Percentiles rank a stretch among this genome's conserved stretches.
Evolutionary conservation across 768 basidiomycete species (phyloP).

Genomic region (Pleurotus tuber-regium): DNA sequence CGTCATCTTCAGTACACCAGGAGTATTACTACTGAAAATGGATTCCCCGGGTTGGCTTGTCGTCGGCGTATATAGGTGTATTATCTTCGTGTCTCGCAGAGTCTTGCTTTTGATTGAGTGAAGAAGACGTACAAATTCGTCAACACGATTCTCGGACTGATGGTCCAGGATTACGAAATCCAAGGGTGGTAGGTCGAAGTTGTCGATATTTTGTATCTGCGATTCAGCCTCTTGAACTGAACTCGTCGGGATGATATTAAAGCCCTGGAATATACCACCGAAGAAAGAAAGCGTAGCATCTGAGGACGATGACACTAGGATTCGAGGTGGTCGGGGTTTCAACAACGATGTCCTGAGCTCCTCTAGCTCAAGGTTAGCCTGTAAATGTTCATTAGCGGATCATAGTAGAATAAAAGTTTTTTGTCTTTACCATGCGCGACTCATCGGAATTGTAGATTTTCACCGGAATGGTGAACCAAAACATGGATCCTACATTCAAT

Average conservation of each 20-base stretch:
- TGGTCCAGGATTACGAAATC: constrained; percentile 71
- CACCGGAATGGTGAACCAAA: constrained; percentile 75
- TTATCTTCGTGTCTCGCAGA: constrained; percentile 56
- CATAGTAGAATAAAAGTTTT: neutral
- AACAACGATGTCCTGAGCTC: constrained; percentile 45
- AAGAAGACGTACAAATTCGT: constrained; percentile 52
- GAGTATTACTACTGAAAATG: constrained; percentile 47
- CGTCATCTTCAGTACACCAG: constrained; percentile 64
- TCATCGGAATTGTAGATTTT: constrained; percentile 55
- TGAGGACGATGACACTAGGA: constrained; percentile 60
- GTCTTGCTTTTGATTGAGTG: constrained; percentile 33
- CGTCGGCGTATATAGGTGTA: constrained; percentile 73
- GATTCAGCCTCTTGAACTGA: constrained; percentile 45
- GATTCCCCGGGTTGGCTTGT: constrained; percentile 53
- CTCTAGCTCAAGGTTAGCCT: constrained; percentile 49
- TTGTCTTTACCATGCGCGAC: constrained; percentile 45
- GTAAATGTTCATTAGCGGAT: constrained; percentile 5
- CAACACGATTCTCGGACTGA: constrained; percentile 56
- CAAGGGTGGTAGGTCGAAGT: constrained; percentile 29
- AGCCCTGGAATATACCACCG: constrained; percentile 53
- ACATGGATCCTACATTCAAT: constrained; percentile 59
- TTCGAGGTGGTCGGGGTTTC: constrained; percentile 41
- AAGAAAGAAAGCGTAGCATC: constrained; percentile 55
- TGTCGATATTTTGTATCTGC: constrained; percentile 32
- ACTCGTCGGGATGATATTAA: constrained; percentile 42